Percentiles rank a stretch among this genome's conserved stretches.
These are phyloP conservation scores for Physcia stellaris DNA, from an alignment of 495 filamentous ascomycete species.

Conservation along the genomic window DNA sequence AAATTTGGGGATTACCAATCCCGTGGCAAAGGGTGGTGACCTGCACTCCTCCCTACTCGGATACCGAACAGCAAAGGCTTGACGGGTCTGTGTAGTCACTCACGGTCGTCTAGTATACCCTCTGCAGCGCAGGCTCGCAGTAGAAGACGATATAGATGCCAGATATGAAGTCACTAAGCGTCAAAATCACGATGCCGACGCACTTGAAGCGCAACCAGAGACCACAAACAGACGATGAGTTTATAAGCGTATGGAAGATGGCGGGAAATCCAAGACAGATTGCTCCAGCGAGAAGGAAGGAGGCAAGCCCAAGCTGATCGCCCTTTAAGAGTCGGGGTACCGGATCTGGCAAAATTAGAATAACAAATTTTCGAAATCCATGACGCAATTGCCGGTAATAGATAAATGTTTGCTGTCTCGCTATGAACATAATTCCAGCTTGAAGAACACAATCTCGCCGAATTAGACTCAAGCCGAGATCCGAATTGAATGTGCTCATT, in stretches of 20 bases:
- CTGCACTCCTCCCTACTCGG: constrained; percentile 19
- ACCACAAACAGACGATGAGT: constrained; percentile 24
- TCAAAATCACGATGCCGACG: constrained; percentile 33
- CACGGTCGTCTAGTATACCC: constrained; percentile 34
- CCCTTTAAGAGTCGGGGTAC: constrained; percentile 19
- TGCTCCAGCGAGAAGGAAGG: constrained; percentile 25
- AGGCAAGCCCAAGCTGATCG: constrained; percentile 26
- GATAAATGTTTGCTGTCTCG: constrained; percentile 29
- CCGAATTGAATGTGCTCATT: constrained; percentile 23
- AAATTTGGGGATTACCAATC: constrained; percentile 25
- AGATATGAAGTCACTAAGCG: constrained; percentile 32
- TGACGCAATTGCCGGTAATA: constrained; percentile 19
- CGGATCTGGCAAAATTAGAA: constrained; percentile 12
- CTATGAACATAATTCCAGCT: constrained; percentile 30
- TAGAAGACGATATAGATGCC: constrained; percentile 38
- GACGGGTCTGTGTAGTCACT: constrained; percentile 2
- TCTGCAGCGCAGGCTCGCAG: constrained; percentile 27
- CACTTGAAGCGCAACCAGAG: constrained; percentile 34
- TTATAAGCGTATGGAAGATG: constrained; percentile 36
- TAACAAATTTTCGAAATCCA: constrained; percentile 17
- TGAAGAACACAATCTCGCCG: constrained; percentile 15
- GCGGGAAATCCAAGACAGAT: constrained; percentile 27
- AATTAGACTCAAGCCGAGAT: constrained; percentile 25
- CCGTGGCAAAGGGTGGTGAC: constrained; percentile 20
- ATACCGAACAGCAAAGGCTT: neutral